phyloP scores from a whole-genome alignment of 148 eudicot genomes.

The Rhododendron griersonianum region DNA sequence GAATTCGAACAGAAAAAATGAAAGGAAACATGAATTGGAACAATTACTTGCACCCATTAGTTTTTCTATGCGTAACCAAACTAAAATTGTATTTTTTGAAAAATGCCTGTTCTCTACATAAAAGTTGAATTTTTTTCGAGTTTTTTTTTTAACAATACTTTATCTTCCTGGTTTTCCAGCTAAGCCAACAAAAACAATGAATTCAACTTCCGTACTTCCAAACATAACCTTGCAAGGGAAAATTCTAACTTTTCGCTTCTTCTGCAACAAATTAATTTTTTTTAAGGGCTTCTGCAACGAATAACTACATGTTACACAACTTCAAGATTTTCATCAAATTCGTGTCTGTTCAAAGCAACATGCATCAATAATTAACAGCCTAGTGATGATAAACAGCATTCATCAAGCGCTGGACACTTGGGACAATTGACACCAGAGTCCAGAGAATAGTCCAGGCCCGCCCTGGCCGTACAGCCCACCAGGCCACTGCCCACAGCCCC shows the following conservation, averaged over 20 bases:
- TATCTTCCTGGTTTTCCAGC: not conserved
- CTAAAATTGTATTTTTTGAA: not conserved
- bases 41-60: not conserved
- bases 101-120: too few species aligned
- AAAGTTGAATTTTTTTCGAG: too few species aligned
- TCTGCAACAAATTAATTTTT: not conserved
- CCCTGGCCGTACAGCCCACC: too few species aligned
- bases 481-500: not conserved
- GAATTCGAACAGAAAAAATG: not conserved
- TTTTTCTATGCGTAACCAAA: not conserved
- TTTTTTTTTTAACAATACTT: not conserved
- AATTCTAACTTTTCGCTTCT: not conserved
- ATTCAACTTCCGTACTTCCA: not conserved
- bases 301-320: not conserved
- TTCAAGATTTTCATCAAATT: not conserved
- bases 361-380: not conserved
- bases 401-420: not conserved
- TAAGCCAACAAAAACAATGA: not conserved
- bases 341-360: not conserved
- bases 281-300: not conserved
- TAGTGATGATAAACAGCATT: not conserved
- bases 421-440: not conserved
- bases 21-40: not conserved
- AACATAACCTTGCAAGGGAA: not conserved
- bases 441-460: not conserved